Base-by-base conservation (phyloP, 2,329 filamentous ascomycete species). In the Cephalotrichum gorgonifer region DNA sequence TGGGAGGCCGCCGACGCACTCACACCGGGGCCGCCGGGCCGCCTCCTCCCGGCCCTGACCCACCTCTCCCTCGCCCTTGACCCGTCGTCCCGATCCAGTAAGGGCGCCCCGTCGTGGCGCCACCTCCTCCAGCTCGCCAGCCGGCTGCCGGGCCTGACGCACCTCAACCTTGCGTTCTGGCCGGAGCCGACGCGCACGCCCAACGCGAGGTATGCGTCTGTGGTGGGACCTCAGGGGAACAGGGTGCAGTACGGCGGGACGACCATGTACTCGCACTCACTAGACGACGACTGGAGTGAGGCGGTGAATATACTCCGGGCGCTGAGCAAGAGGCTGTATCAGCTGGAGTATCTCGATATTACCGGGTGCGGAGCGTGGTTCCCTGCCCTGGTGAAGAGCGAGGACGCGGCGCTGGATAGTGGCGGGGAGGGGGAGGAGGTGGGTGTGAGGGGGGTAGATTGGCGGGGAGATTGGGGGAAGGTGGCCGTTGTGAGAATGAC, bases 81-180 rank as follows among this genome's bases (percentile, higher is more conserved):
- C 45, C 70, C 72, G 1, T 54, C 48, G 1, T 28, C 43, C 12
- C 25, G 25, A 9, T 11, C 33, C 9, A 22, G 12, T 15, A 7
- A 15, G 20, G n/a, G 15, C 41, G 26, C 43, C 12, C 25, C 43
- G 14, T 80, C 78, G 1, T 83, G 79, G 80, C 74, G 71, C 44
- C 76, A 79, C 31, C 69, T 83, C 4, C 64, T 83, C 23, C 55
- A 68, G 2, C 60, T 83, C n/a, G 71, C 76, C 0, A 59, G 66
- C 11, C 77, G 74, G 54, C 59, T 80, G 6, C 69, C 69, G 1
- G 71, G 68, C 14, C 62, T 83, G 35, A 83, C 79, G 2, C 78
- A 83, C 55, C 65, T 83, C 38, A 79, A 73, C 54, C 67, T 83
- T 6, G 77, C 78, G 15, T 76, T 74, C 58, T 83, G 80, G 80